Conservation (phyloP, 495 filamentous ascomycete genomes). For the Clohesyomyces aquaticus region DNA sequence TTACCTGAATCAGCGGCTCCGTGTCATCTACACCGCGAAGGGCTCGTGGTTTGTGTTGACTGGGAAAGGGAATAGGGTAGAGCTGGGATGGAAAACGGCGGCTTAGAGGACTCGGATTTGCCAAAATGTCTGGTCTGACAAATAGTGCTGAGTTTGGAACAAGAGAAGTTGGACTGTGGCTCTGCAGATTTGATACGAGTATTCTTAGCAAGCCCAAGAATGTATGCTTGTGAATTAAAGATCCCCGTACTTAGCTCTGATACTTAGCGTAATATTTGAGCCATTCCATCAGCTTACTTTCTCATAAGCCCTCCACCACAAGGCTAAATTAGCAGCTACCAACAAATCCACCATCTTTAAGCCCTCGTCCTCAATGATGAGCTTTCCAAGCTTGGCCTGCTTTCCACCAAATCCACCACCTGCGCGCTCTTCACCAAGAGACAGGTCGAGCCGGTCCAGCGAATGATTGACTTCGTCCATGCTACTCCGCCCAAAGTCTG, state of each 20-base stretch:
- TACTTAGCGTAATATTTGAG: neutral
- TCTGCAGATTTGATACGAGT: no score
- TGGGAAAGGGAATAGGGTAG: neutral
- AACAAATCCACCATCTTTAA: constrained; percentile 94
- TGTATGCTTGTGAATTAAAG: no score
- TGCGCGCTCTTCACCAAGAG: constrained; percentile 73
- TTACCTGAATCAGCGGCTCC: neutral
- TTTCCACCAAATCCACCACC: constrained; percentile 83
- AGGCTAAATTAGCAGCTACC: constrained; percentile 84
- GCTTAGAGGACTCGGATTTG: no score
- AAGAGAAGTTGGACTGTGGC: no score
- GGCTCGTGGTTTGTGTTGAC: neutral
- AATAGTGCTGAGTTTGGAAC: no score
- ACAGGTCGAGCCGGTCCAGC: constrained; percentile 64
- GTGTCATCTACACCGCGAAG: neutral
- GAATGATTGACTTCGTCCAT: constrained; percentile 20
- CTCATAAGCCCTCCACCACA: constrained; percentile 94
- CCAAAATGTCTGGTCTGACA: neutral
- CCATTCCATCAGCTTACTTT: constrained; percentile 44
- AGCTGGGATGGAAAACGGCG: neutral
- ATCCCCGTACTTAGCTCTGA: neutral
- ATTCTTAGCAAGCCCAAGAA: no score
- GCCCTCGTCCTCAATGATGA: constrained; percentile 88
- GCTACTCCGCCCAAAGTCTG: constrained; percentile 27
- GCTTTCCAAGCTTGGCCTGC: constrained; percentile 88